phyloP scores from a whole-genome alignment of 345 rosid species.

The Syzygium oleosum region DNA sequence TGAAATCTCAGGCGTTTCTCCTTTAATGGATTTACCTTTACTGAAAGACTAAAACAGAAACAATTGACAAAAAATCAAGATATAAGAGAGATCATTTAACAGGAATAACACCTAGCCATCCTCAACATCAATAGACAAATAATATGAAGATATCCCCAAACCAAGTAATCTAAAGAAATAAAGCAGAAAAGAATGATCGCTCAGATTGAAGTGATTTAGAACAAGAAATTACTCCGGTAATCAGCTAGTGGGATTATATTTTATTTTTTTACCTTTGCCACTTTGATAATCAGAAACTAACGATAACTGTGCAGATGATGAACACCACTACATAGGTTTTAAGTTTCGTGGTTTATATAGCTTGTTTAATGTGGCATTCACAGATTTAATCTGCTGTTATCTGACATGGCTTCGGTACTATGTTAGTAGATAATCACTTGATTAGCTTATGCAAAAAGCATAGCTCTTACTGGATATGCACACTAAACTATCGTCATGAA shows the following conservation, averaged over 20 bases:
- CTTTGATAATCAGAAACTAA: not conserved
- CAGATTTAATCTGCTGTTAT: not conserved
- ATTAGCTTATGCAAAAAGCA: not conserved
- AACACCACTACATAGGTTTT: not conserved
- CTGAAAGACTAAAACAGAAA: not conserved
- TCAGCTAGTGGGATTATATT: not conserved
- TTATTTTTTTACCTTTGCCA: not conserved
- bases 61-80: not conserved
- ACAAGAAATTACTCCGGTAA: not conserved
- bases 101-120: not conserved
- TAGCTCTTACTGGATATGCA: not conserved
- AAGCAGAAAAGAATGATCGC: not conserved
- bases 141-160: not conserved
- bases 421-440: not conserved
- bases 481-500: not conserved
- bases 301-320: not conserved
- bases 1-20: not conserved
- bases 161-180: not conserved
- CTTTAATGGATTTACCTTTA: not conserved
- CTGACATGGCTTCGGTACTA: not conserved
- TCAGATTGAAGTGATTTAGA: not conserved
- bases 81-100: not conserved
- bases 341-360: not conserved
- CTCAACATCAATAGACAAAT: not conserved
- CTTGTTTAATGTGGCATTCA: not conserved